Evolutionary conservation across 257 asterid genomes (phyloP).

Genomic region (Orobanche coerulescens): DNA sequence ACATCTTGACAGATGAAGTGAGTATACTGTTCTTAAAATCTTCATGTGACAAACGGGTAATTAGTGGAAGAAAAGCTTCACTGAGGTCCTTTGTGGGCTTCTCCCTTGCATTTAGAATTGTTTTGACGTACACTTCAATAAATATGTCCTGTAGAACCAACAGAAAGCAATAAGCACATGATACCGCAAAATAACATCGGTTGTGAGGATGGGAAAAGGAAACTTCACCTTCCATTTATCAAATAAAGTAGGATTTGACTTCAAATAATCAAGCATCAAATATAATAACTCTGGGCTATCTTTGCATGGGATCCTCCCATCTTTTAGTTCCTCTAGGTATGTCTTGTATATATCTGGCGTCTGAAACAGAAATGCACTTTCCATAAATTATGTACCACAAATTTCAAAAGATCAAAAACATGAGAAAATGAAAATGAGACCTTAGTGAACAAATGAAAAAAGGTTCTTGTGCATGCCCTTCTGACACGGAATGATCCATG

Average conservation of each 20-base stretch:
- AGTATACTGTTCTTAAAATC: conserved; percentile 62
- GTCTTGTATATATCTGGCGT: conserved; percentile 56
- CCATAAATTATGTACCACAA: conserved; percentile 12
- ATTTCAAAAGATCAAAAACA: conserved; percentile 17
- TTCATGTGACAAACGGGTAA: conserved; percentile 69
- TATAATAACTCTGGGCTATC: conserved; percentile 62
- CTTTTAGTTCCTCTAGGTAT: conserved; percentile 70
- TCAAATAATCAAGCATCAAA: conserved; percentile 60
- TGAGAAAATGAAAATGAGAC: conserved; percentile 30
- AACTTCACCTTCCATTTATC: conserved; percentile 62
- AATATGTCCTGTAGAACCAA: conserved; percentile 52
- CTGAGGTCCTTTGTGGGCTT: conserved; percentile 67
- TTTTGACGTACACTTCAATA: conserved; percentile 69
- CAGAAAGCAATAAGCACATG: conserved; percentile 24
- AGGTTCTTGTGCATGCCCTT: conserved; percentile 57
- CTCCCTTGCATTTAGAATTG: conserved; percentile 81
- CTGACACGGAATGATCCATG: conserved; percentile 62
- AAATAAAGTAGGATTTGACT: conserved; percentile 39
- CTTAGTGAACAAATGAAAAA: conserved; percentile 63
- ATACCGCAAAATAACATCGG: conserved; percentile 6
- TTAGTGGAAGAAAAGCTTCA: conserved; percentile 76
- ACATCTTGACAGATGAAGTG: conserved; percentile 83
- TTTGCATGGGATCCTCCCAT: conserved; percentile 62
- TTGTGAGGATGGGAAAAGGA: conserved; percentile 2
- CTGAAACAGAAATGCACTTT: conserved; percentile 38